Percentiles rank a stretch among this genome's conserved stretches.
phyloP scores from a whole-genome alignment of 345 rosid species.

The Citrus trifoliata region DNA sequence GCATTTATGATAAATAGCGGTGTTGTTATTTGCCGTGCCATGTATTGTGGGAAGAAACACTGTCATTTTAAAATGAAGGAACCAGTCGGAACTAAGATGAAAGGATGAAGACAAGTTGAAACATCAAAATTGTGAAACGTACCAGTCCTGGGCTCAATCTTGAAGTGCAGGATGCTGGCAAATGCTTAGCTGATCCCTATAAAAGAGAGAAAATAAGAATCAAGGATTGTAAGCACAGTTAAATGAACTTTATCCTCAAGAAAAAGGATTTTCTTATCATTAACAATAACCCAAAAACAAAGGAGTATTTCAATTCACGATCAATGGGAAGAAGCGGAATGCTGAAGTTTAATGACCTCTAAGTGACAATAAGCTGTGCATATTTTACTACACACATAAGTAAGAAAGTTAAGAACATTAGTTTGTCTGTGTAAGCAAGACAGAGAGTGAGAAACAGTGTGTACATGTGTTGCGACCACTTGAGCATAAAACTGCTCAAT shows the following conservation, averaged over 20 bases:
- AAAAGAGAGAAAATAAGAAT: slow-evolving; percentile 9
- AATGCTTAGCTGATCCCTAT: slow-evolving; percentile 77
- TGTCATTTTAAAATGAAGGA: slow-evolving; percentile 20
- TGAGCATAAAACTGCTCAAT: slow-evolving; percentile 55
- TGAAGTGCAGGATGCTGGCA: slow-evolving; percentile 78
- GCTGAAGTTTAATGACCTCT: neutral
- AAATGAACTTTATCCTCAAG: neutral
- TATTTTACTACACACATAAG: neutral
- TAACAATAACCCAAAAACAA: neutral
- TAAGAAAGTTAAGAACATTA: neutral
- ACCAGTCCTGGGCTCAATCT: slow-evolving; percentile 62
- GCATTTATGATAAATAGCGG: slow-evolving; percentile 85
- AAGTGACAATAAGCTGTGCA: neutral
- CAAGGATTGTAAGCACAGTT: neutral
- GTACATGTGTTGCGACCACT: slow-evolving; percentile 84
- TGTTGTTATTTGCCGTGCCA: slow-evolving; percentile 52
- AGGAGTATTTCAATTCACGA: neutral
- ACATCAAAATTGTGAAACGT: neutral
- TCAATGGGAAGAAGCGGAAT: neutral
- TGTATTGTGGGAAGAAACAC: slow-evolving; percentile 96
- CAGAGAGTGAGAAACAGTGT: neutral
- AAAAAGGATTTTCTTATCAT: neutral
- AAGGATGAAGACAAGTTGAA: neutral
- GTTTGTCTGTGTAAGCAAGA: neutral
- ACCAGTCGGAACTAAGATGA: slow-evolving; percentile 15